Evolutionary conservation across 2,329 filamentous ascomycete genomes (phyloP), one percentile per base, ranked within the genome.

Genomic region (Fusarium brevicatenulatum): DNA sequence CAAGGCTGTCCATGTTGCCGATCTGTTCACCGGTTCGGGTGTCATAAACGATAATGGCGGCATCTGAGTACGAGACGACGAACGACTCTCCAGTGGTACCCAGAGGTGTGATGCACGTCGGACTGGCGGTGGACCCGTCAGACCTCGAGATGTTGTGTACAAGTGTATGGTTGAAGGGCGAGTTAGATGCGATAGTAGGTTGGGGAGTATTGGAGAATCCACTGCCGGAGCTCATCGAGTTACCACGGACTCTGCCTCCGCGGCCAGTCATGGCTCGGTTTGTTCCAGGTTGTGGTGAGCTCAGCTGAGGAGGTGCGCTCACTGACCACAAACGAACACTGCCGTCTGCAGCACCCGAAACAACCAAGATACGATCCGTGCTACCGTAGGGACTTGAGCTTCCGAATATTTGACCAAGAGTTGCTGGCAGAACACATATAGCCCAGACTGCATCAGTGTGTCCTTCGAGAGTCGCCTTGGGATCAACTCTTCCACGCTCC

Each of bases 361-460:
- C 95, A n/a, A 99, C 87, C 34, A 98, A 84, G 56, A 98, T 93
- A 23, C 95, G 90, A 79, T 98, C 96, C 3, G 94, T 86, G 15
- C 91, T 92, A 36, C 95, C 95, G 78, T 93, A 93, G 47, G 91
- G 88, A 78, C 86, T 92, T 68, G 89, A 89, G 61, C 90, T 90
- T 21, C 95, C 95, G 78, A 98, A 97, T 4, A 98, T 88, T 34
- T 92, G 86, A 6, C 92, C 93, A 23, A 94, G 88, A 0, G 93
- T 95, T 7, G 93, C 91, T 7, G 96, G 96, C 6, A 99, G 88
- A 19, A 98, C 94, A 78, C 95, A 98, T 6, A 99, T 89, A 6
- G 95, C 92, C 96, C 96, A 99, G 9, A 99, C 94, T 8, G 95
- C 94, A 85, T 99, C 96, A 0, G 93, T 97, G 79, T 98, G 96